These are phyloP conservation scores for Thelonectria discophora DNA, from an alignment of 2,329 filamentous ascomycete species.

Conservation along the genomic window DNA sequence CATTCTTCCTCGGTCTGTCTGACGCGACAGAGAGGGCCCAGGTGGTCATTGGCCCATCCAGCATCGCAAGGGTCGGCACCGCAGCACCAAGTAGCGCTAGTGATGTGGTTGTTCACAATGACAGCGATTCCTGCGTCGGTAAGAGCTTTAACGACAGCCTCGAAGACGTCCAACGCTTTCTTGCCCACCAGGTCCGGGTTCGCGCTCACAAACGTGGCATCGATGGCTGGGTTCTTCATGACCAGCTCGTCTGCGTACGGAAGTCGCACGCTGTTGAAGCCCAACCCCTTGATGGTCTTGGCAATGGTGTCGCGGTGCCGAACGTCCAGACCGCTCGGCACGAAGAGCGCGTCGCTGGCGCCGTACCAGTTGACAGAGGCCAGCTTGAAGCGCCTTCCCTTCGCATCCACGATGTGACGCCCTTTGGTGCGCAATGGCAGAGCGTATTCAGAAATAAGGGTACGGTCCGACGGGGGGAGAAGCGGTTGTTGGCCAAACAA, in stretches of 20 bases:
- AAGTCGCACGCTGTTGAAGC: constrained; percentile 75
- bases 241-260: constrained; percentile 77
- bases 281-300: constrained; percentile 65
- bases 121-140: constrained; percentile 71
- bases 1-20: constrained; percentile 71
- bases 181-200: constrained; percentile 68
- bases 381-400: constrained; percentile 67
- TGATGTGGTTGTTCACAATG: constrained; percentile 77
- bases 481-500: constrained; percentile 61
- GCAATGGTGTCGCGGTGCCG: constrained; percentile 70
- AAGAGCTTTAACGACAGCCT: constrained; percentile 65
- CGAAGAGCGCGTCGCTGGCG: constrained; percentile 71
- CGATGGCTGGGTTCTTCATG: constrained; percentile 64
- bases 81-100: constrained; percentile 73
- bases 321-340: constrained; percentile 70
- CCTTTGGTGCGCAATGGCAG: constrained; percentile 69
- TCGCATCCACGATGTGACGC: constrained; percentile 67
- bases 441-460: constrained; percentile 57
- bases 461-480: constrained; percentile 52
- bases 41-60: constrained; percentile 71
- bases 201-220: constrained; percentile 58
- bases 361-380: constrained; percentile 77
- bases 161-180: constrained; percentile 68
- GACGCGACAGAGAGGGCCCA: constrained; percentile 67
- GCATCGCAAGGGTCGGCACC: constrained; percentile 74